A percentile compares a stretch with the other conserved stretches of the same genome.
Conservation (phyloP, 208 protist genomes). For the Crithidia thermophila region DNA sequence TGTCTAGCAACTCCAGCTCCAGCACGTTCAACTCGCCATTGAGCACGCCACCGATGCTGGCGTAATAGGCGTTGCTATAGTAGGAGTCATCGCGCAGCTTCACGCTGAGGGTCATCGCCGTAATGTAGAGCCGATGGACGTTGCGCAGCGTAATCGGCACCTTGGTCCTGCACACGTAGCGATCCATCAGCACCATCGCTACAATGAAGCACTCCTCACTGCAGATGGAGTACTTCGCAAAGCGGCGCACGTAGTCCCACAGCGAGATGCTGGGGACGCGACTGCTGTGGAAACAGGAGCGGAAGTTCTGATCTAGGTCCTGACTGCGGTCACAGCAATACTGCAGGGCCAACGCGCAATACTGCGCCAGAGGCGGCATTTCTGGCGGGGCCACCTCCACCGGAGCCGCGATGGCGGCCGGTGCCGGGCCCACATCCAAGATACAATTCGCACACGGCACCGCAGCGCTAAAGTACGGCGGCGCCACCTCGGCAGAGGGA, state of each 20-base stretch:
- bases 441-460: constrained; percentile 28
- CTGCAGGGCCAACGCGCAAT: constrained; percentile 65
- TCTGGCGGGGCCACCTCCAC: constrained; percentile 34
- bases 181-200: constrained; percentile 91
- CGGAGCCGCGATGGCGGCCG: constrained; percentile 13
- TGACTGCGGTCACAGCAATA: constrained; percentile 57
- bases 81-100: constrained; percentile 93
- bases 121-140: constrained; percentile 90
- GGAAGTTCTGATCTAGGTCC: constrained; percentile 28
- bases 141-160: constrained; percentile 60
- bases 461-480: constrained; percentile 12
- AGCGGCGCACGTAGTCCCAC: constrained; percentile 89
- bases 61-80: constrained; percentile 93
- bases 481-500: not conserved
- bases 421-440: constrained; percentile 19
- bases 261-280: constrained; percentile 83
- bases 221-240: constrained; percentile 91
- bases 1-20: constrained; percentile 85
- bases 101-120: constrained; percentile 81
- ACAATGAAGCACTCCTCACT: constrained; percentile 92
- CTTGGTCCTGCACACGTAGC: constrained; percentile 61
- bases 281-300: constrained; percentile 74
- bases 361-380: constrained; percentile 54
- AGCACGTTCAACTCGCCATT: constrained; percentile 84
- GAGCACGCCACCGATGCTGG: constrained; percentile 87